Evolutionary conservation across 257 asterid genomes (phyloP), one percentile per base, ranked within the genome.

Genomic region (Primulina eburnea): DNA sequence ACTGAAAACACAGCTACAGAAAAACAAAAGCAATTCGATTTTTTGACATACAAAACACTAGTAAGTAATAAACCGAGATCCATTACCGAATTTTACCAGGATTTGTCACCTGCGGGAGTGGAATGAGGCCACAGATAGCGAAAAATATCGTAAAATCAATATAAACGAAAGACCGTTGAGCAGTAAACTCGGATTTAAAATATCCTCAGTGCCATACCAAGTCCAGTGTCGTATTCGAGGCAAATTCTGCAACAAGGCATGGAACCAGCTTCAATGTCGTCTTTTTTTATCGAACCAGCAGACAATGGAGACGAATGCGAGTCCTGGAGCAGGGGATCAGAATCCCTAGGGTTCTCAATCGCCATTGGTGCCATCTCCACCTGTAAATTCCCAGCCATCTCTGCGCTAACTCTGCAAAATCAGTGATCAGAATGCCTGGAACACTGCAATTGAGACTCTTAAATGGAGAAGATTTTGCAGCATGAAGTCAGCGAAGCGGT

Each of bases 161-260:
- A 30, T 11, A 20, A 71, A 47, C 18, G n/a, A 4, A 6, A 12
- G 11, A 38, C 7, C 1, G 17, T 8, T 10, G 18, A 32, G 21
- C 57, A 16, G 7, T 16, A 50, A 17, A 50, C 1, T 4, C 57
- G 0, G 37, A 67, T 57, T 17, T 3, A 33, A 3, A 65, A 7
- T 2, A 30, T 8, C 56, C 62, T 24, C 16, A 17, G 20, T n/a
- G 20, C 10, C 29, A 1, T 79, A 84, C 89, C 89, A 60, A 76
- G 73, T 40, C 71, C 76, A 11, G 75, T 72, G 43, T 75, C 87
- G 76, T 69, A 67, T 50, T 84, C 87, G 30, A 84, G 87, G 80
- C 89, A 84, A 64, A 84, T 84, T 62, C 89, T 59, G 35, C 89
- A 84, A 55, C 75, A 75, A 76, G 85, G 80, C 79, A 80, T 69